These are phyloP conservation scores for Aspergillus awamori DNA, from an alignment of 2,329 filamentous ascomycete species.

Conservation along the genomic window DNA sequence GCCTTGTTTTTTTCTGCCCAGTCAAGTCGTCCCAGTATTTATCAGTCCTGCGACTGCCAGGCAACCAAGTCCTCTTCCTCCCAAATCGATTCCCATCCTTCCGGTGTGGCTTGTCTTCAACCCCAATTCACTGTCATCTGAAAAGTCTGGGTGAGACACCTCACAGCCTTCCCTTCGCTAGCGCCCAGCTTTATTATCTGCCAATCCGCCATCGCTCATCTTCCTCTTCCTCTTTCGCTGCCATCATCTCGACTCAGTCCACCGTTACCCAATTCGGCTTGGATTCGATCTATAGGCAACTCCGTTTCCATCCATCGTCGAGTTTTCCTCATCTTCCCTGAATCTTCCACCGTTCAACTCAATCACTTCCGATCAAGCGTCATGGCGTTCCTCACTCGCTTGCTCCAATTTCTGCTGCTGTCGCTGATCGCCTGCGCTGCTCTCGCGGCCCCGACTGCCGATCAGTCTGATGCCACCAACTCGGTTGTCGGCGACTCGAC, in stretches of 20 bases:
- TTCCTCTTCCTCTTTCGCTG: background rate
- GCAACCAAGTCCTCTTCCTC: too few relatives aligned
- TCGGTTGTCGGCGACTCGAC: slow-evolving; percentile 18
- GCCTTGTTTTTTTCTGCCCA: slow-evolving; percentile 6
- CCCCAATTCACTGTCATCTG: too few relatives aligned
- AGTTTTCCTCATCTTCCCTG: background rate
- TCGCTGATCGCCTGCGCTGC: slow-evolving; percentile 31
- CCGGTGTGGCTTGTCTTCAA: too few relatives aligned
- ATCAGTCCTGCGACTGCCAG: background rate
- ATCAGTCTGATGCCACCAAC: slow-evolving; percentile 16
- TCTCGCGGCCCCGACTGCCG: slow-evolving; percentile 27
- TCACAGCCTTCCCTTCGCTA: background rate
- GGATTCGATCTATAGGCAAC: background rate
- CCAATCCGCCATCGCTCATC: background rate
- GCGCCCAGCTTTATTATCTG: background rate
- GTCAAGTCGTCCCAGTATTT: background rate
- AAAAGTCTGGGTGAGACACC: too few relatives aligned
- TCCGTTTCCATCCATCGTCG: background rate
- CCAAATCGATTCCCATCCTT: too few relatives aligned
- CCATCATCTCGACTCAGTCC: background rate
- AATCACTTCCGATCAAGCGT: background rate
- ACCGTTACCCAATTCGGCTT: background rate
- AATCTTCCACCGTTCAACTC: background rate
- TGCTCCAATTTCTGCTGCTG: slow-evolving; percentile 30
- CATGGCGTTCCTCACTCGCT: slow-evolving; percentile 21